Percentiles rank a stretch among this genome's conserved stretches.
These are phyloP conservation scores for Oryza australiensis DNA, from an alignment of 176 grass and related monocot species.

Conservation along the genomic window DNA sequence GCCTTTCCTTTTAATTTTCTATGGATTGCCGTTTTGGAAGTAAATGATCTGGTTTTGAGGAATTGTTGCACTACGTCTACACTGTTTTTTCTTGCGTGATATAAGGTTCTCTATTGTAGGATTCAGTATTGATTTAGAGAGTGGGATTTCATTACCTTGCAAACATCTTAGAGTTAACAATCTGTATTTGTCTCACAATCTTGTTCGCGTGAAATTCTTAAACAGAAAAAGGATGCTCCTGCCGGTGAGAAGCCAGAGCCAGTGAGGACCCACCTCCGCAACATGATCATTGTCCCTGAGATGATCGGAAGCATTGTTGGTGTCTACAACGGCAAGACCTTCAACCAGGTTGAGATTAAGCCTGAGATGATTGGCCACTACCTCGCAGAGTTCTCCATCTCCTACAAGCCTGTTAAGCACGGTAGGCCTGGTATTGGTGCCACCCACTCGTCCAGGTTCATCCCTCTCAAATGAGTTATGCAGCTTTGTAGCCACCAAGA, in stretches of 20 bases:
- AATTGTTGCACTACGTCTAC: neutral
- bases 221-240: slow-evolving; percentile 63
- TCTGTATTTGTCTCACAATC: neutral
- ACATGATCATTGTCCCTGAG: slow-evolving; percentile 72
- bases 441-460: slow-evolving; percentile 65
- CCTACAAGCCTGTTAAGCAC: slow-evolving; percentile 65
- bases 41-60: neutral
- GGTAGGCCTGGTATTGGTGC: slow-evolving; percentile 69
- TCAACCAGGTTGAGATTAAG: slow-evolving; percentile 67
- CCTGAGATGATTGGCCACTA: slow-evolving; percentile 78
- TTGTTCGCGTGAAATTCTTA: neutral
- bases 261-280: slow-evolving; percentile 56
- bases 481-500: neutral
- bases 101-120: neutral
- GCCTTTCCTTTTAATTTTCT: too few relatives aligned
- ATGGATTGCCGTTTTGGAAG: too few relatives aligned
- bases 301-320: slow-evolving; percentile 58
- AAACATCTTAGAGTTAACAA: neutral
- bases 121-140: neutral
- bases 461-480: slow-evolving; percentile 54
- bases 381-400: slow-evolving; percentile 56
- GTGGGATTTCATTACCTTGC: neutral
- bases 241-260: slow-evolving; percentile 59
- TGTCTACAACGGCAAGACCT: slow-evolving; percentile 56
- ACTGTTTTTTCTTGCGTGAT: neutral